Conservation (phyloP, 306 rosid species). For the Trifolium dubium region DNA sequence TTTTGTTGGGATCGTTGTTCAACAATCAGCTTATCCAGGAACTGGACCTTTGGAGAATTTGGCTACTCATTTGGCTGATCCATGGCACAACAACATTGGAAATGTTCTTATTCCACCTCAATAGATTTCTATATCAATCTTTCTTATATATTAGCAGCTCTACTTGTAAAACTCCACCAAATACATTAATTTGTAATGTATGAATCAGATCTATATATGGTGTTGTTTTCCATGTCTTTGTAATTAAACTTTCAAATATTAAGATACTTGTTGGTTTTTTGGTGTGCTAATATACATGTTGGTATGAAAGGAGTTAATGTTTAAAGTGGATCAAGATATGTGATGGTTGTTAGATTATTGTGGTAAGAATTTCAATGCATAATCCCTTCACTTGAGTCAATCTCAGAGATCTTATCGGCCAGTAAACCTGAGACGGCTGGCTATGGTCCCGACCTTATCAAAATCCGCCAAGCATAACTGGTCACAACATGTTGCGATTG, state of each 20-base stretch:
- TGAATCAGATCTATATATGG: constrained; percentile 39
- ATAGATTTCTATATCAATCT: constrained; percentile 39
- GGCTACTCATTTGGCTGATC: constrained; percentile 99
- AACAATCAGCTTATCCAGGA: constrained; percentile 97
- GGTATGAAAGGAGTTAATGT: neutral
- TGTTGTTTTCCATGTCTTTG: constrained; percentile 41
- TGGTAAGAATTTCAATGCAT: neutral
- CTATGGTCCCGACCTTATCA: too few relatives aligned
- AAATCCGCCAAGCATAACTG: too few relatives aligned
- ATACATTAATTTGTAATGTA: constrained; percentile 44
- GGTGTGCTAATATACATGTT: neutral
- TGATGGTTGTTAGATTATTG: neutral
- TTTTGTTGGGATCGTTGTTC: constrained; percentile 85
- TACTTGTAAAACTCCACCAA: constrained; percentile 60
- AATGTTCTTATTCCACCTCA: constrained; percentile 69
- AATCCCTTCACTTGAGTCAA: neutral
- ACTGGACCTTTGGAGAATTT: constrained; percentile 99
- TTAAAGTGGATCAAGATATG: neutral
- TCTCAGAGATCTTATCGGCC: too few relatives aligned
- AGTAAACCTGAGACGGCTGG: too few relatives aligned
- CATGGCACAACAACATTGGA: constrained; percentile 99
- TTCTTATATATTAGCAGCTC: constrained; percentile 29
- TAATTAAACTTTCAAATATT: constrained; percentile 41
- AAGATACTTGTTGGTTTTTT: neutral
- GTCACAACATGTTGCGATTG: too few relatives aligned